These are phyloP conservation scores for Schizophyllum commune DNA, from an alignment of 1,284 basidiomycete genomes.

Conservation along the genomic window DNA sequence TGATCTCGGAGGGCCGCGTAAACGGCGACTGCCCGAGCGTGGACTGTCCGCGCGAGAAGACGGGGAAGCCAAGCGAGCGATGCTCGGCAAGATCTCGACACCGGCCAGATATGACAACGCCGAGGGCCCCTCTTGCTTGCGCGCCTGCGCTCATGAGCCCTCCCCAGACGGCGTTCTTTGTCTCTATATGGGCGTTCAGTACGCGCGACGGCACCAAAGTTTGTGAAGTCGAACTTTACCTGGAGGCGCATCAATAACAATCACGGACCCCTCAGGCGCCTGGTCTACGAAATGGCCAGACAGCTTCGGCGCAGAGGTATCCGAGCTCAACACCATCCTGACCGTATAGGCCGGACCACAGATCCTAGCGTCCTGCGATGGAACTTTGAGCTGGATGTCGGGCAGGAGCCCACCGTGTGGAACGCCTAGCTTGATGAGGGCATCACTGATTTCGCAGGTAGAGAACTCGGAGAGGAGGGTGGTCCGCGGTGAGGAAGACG, in stretches of 20 bases:
- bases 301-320: conserved; percentile 60
- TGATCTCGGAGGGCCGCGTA: conserved; percentile 75
- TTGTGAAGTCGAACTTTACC: no score
- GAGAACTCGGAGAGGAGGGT: conserved; percentile 43
- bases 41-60: conserved; percentile 77
- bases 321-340: conserved; percentile 67
- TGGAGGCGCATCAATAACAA: conserved; percentile 75
- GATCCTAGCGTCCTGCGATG: conserved; percentile 31
- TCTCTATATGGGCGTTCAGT: conserved; percentile 35
- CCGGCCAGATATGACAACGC: conserved; percentile 78
- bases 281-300: conserved; percentile 82
- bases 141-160: conserved; percentile 88
- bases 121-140: conserved; percentile 55
- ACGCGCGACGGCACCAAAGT: no score
- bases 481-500: neutral
- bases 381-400: conserved; percentile 54
- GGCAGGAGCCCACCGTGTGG: conserved; percentile 77
- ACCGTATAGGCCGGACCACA: conserved; percentile 89
- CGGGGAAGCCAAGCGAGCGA: conserved; percentile 57
- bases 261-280: conserved; percentile 55
- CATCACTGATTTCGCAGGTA: conserved; percentile 86
- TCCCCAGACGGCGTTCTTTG: conserved; percentile 86
- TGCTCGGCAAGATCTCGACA: conserved; percentile 82
- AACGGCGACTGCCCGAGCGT: conserved; percentile 87
- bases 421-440: conserved; percentile 77